Evolutionary conservation across 345 rosid genomes (phyloP), one percentile per base, ranked within the genome.

Genomic region (Anastatica hierochuntica): DNA sequence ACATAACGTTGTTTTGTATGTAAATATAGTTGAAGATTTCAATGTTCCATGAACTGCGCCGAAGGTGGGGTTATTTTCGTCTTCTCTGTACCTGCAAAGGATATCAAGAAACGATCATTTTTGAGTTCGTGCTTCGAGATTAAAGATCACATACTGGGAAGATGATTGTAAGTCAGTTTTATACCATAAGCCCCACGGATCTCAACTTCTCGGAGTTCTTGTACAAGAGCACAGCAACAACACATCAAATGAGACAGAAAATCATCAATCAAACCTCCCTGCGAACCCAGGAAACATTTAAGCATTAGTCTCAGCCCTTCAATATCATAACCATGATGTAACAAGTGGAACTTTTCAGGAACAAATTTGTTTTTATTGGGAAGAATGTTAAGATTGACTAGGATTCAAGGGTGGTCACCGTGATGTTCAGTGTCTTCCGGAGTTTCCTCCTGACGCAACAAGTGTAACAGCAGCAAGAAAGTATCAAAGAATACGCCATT

Each of bases 191-290:
- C 73, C 27, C 94, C 87, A 17, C 97, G 94, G 55, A 78, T 77
- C 74, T 92, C 95, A 19, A 92, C 88, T 80, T 92, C 97, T 62
- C 98, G 79, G 70, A 79, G 83, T 73, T 92, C 98, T 83, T 88
- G 98, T 54, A 92, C 97, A 23, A 92, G 97, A 20, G 98, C 90
- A 49, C 98, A 92, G 66, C 98, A 92, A 71, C 98, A 92, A 51
- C 97, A 92, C 95, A 92, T 83, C 27, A 92, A 37, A 76, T 92
- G 98, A 4, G 98, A 88, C 44, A 88, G 94, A 70, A 92, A 92
- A 72, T 92, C 97, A 41, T 88, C 98, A 50, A 88, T 36, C 43
- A 67, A 81, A 39, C 98, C 98, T 51, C 95, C 97, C 98, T 88
- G 85, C 39, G 7, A 56, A 55, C 53, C 21, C 24, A 34, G 1